phyloP scores from a whole-genome alignment of 1,139 yeast genomes.

The Candida labiduridarum region DNA sequence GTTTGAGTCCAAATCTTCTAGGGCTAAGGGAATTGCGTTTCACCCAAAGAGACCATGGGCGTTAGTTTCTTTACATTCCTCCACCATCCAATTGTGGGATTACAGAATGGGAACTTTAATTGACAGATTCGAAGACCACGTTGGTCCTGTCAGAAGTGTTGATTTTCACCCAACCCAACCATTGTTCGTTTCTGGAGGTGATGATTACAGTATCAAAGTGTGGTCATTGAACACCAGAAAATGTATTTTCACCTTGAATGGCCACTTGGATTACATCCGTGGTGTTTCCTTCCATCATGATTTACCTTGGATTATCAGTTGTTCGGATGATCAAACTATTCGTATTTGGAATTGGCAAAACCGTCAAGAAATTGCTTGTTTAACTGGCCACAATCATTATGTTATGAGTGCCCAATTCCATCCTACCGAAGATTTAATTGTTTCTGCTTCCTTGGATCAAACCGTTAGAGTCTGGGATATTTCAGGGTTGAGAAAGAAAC shows the following conservation, averaged over 20 bases:
- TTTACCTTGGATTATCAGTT: constrained; percentile 95
- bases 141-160: constrained; percentile 95
- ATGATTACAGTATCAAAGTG: constrained; percentile 91
- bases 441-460: constrained; percentile 95
- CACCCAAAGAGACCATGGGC: constrained; percentile 98
- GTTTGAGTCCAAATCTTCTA: constrained; percentile 97
- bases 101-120: constrained; percentile 98
- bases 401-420: constrained; percentile 99
- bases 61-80: constrained; percentile 88
- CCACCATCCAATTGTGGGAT: constrained; percentile 98
- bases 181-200: constrained; percentile 95
- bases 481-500: constrained; percentile 91
- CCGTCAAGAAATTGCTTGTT: constrained; percentile 93
- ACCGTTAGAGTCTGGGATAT: constrained; percentile 99
- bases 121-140: constrained; percentile 97
- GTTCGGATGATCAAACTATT: constrained; percentile 97
- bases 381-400: constrained; percentile 98
- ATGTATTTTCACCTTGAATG: constrained; percentile 85
- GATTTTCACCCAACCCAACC: constrained; percentile 99
- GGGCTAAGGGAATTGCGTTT: constrained; percentile 98
- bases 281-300: constrained; percentile 95
- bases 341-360: constrained; percentile 99
- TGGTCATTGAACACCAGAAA: constrained; percentile 95
- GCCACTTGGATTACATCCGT: constrained; percentile 95
- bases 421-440: constrained; percentile 91